These are phyloP conservation scores for Coemansia sp. DNA, from an alignment of 192 early-diverging fungal species.

Conservation along the genomic window DNA sequence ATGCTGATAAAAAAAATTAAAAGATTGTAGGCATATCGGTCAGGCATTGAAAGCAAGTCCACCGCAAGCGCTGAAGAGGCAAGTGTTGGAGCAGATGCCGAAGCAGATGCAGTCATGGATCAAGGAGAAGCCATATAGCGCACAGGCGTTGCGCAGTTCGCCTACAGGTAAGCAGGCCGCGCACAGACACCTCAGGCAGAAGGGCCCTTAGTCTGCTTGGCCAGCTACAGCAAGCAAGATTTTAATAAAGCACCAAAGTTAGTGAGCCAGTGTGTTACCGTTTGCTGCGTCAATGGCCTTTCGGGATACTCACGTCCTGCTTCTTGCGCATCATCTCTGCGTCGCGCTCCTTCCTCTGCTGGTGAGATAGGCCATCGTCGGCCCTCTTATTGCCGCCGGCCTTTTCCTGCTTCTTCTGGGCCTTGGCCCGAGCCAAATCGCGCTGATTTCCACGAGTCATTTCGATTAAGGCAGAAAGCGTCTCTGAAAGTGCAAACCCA, in stretches of 20 bases:
- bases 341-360: conserved; percentile 42
- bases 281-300: neutral
- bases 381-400: conserved; percentile 29
- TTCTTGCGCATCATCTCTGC: conserved; percentile 54
- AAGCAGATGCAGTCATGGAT: conserved; percentile 7
- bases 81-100: conserved; percentile 3
- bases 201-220: neutral
- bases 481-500: neutral
- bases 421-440: conserved; percentile 48
- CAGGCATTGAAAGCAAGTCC: conserved; percentile 8
- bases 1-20: neutral
- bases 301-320: conserved; percentile 29
- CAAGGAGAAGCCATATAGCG: conserved; percentile 2
- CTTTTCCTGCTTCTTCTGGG: conserved; percentile 51
- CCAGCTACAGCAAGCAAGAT: neutral
- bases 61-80: neutral
- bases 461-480: neutral
- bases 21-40: conserved; percentile 21
- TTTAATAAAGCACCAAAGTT: neutral
- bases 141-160: neutral
- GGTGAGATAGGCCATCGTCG: conserved; percentile 25
- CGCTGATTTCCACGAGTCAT: conserved; percentile 60
- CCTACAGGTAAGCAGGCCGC: neutral
- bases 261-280: neutral
- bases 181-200: neutral